Percentiles rank a stretch among this genome's conserved stretches.
Evolutionary conservation across 2,329 filamentous ascomycete genomes (phyloP).

Genomic region (Ceratocystiopsis sp.): DNA sequence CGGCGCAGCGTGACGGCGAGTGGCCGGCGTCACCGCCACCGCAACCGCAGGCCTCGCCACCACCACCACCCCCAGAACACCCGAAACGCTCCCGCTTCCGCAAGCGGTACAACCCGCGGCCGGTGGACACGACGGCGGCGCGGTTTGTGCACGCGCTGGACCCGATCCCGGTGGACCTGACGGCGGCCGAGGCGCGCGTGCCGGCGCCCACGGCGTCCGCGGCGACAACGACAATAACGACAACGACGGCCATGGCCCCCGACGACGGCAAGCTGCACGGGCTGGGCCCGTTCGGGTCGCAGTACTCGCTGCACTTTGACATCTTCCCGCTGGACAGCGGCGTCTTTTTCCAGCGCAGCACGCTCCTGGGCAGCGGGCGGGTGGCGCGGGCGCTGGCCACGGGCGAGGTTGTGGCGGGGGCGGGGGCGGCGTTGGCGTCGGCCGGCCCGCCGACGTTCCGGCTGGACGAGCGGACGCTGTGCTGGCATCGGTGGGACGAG

Average conservation of each 20-base stretch:
- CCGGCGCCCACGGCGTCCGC: too few species aligned
- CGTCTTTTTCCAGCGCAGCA: slow-evolving; percentile 42
- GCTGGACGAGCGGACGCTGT: slow-evolving; percentile 30
- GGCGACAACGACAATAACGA: background rate
- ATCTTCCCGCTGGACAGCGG: slow-evolving; percentile 38
- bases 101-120: slow-evolving; percentile 26
- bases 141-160: slow-evolving; percentile 37
- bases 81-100: slow-evolving; percentile 18
- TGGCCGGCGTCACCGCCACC: too few species aligned
- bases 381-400: slow-evolving; percentile 13
- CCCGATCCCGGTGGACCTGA: slow-evolving; percentile 21
- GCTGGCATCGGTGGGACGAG: slow-evolving; percentile 41
- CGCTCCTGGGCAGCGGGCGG: slow-evolving; percentile 37
- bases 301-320: slow-evolving; percentile 46
- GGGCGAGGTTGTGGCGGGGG: too few species aligned
- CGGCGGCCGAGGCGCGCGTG: too few species aligned
- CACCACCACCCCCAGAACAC: background rate
- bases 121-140: slow-evolving; percentile 31
- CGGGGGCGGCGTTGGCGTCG: too few species aligned
- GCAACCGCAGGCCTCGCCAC: too few species aligned
- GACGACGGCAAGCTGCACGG: slow-evolving; percentile 28
- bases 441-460: slow-evolving; percentile 18
- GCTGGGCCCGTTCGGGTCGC: slow-evolving; percentile 41
- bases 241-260: slow-evolving; percentile 1
- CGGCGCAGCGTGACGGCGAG: too few species aligned